Percentiles rank a stretch among this genome's conserved stretches.
These are phyloP conservation scores for Podospora pseudoanserina DNA, from an alignment of 495 filamentous ascomycete genomes.

Conservation along the genomic window DNA sequence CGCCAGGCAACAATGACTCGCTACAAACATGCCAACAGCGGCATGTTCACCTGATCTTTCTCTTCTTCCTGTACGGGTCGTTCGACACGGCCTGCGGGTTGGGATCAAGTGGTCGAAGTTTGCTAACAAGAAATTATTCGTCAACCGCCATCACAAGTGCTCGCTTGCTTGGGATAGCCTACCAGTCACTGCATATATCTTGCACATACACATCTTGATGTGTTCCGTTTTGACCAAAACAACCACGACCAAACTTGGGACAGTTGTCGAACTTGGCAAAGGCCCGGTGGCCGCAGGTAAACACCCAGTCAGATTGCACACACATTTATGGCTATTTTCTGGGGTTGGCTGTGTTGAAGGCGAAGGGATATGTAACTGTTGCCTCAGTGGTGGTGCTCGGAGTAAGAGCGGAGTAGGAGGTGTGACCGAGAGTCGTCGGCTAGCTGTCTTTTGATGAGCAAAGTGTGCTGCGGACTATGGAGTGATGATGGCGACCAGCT, in stretches of 20 bases:
- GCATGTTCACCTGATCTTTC: neutral
- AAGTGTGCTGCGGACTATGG: neutral
- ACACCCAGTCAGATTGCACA: conserved; percentile 28
- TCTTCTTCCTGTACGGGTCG: conserved; percentile 2
- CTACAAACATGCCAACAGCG: neutral
- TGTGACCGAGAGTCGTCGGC: neutral
- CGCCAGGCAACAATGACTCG: neutral
- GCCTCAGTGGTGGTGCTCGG: neutral
- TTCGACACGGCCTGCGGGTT: neutral
- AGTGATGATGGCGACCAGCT: neutral
- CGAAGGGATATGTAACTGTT: neutral
- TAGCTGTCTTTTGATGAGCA: neutral
- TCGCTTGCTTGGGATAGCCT: neutral
- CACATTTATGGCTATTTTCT: conserved; percentile 22
- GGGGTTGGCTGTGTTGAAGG: neutral
- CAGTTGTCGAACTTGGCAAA: conserved; percentile 30
- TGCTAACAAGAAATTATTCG: neutral
- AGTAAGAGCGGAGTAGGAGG: neutral
- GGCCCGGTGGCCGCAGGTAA: conserved; percentile 25
- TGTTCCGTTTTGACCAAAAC: conserved; percentile 23
- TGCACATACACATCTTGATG: conserved; percentile 18
- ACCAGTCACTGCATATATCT: conserved; percentile 15
- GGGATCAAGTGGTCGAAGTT: neutral
- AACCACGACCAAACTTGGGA: conserved; percentile 22
- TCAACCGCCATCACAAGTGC: no score